These are phyloP conservation scores for Cytospora piceae DNA, from an alignment of 2,329 filamentous ascomycete genomes.

Conservation along the genomic window DNA sequence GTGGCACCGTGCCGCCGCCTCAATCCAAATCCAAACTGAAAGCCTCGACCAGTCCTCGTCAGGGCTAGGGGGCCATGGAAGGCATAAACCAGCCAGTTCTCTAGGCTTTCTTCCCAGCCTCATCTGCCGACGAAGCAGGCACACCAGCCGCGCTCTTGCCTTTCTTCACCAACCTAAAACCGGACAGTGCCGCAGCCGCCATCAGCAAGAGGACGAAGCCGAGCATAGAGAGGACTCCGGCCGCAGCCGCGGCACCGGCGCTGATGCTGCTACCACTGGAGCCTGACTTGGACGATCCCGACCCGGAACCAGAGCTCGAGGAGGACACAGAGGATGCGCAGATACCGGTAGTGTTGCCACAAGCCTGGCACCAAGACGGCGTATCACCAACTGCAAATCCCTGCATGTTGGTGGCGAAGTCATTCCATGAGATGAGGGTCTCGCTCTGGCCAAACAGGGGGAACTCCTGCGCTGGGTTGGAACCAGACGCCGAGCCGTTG, in stretches of 20 bases:
- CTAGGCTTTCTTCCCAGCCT: slow-evolving; percentile 23
- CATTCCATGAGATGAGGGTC: slow-evolving; percentile 65
- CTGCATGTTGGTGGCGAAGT: slow-evolving; percentile 66
- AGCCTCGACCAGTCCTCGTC: not conserved
- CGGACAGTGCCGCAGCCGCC: slow-evolving; percentile 21
- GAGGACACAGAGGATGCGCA: slow-evolving; percentile 54
- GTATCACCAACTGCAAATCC: slow-evolving; percentile 70
- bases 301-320: slow-evolving; percentile 35
- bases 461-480: slow-evolving; percentile 55
- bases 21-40: not conserved
- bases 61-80: not conserved
- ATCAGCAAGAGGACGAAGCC: slow-evolving; percentile 21
- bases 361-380: slow-evolving; percentile 72
- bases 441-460: slow-evolving; percentile 64
- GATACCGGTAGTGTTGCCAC: slow-evolving; percentile 70
- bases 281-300: slow-evolving; percentile 23
- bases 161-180: slow-evolving; percentile 25
- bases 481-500: slow-evolving; percentile 57
- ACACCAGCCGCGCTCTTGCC: slow-evolving; percentile 2
- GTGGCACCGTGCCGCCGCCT: not conserved
- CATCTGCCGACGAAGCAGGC: not conserved
- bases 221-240: slow-evolving; percentile 23
- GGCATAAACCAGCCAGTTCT: not conserved
- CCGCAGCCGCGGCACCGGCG: slow-evolving; percentile 21
- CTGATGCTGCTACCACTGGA: slow-evolving; percentile 10